Evolutionary conservation across 371 early-diverging fungal genomes (phyloP).

Genomic region (Mucor plumbeus): DNA sequence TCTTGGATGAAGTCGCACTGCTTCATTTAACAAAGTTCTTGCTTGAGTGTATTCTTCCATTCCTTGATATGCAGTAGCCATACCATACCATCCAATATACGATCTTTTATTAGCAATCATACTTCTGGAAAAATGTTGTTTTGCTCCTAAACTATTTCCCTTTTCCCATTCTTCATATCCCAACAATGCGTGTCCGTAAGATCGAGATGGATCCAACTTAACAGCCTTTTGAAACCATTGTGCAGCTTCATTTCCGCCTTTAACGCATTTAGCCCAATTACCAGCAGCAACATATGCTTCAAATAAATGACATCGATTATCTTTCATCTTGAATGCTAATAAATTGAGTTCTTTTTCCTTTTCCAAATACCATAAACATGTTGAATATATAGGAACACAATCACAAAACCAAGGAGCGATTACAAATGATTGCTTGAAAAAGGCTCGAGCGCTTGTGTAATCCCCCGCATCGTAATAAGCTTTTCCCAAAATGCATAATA

Average conservation of each 20-base stretch:
- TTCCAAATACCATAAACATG: constrained; percentile 49
- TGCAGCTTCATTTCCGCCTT: constrained; percentile 36
- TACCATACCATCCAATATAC: constrained; percentile 38
- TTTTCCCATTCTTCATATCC: constrained; percentile 51
- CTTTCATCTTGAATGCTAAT: constrained; percentile 45
- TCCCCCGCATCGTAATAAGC: constrained; percentile 49
- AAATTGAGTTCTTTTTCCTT: constrained; percentile 45
- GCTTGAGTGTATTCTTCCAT: constrained; percentile 37
- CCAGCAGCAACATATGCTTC: constrained; percentile 52
- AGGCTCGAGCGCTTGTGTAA: constrained; percentile 35
- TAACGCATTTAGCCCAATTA: constrained; percentile 45
- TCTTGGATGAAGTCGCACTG: constrained; percentile 38
- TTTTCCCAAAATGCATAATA: constrained; percentile 41
- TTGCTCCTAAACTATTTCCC: constrained; percentile 39
- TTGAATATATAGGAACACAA: constrained; percentile 44
- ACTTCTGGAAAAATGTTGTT: constrained; percentile 38
- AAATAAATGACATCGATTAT: constrained; percentile 39
- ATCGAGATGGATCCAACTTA: constrained; percentile 32
- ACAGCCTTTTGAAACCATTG: constrained; percentile 51
- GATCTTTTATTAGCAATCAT: constrained; percentile 40
- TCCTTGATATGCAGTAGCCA: constrained; percentile 37
- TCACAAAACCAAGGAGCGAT: constrained; percentile 54
- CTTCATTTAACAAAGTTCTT: constrained; percentile 34
- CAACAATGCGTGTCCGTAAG: constrained; percentile 43
- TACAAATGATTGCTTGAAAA: constrained; percentile 41